Evolutionary conservation across 176 grass and related monocot genomes (phyloP).

Genomic region (Aegilops bicornis): DNA sequence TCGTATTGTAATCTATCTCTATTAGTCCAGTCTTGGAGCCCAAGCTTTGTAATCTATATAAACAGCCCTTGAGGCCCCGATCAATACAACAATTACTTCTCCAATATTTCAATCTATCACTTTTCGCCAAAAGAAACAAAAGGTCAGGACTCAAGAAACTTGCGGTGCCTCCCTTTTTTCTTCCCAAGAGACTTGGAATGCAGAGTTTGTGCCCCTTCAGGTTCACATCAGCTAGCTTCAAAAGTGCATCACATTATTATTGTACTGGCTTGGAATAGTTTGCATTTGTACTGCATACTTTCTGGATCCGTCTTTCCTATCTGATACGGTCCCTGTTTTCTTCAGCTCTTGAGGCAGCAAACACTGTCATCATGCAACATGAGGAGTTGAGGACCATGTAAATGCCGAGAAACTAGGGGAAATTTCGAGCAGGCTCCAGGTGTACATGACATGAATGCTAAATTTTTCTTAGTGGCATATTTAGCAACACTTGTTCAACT

Average conservation of each 20-base stretch:
- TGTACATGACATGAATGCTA: no score
- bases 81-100: no score
- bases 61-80: no score
- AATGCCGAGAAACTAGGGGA: neutral
- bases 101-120: no score
- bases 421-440: neutral
- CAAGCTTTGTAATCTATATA: no score
- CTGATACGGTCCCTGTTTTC: neutral
- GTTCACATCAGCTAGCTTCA: conserved; percentile 9
- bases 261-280: conserved; percentile 17
- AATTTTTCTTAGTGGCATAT: no score
- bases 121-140: conserved; percentile 4
- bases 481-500: neutral
- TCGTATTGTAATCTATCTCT: no score
- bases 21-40: no score
- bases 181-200: conserved; percentile 20
- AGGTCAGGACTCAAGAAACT: neutral
- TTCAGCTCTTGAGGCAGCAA: neutral
- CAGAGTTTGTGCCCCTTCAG: conserved; percentile 6
- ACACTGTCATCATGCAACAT: conserved; percentile 22
- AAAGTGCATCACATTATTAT: conserved; percentile 20
- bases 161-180: neutral
- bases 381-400: neutral
- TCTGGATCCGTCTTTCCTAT: neutral
- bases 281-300: neutral